Conservation (phyloP, 331 rosid species). For the Dryas integrifolia region DNA sequence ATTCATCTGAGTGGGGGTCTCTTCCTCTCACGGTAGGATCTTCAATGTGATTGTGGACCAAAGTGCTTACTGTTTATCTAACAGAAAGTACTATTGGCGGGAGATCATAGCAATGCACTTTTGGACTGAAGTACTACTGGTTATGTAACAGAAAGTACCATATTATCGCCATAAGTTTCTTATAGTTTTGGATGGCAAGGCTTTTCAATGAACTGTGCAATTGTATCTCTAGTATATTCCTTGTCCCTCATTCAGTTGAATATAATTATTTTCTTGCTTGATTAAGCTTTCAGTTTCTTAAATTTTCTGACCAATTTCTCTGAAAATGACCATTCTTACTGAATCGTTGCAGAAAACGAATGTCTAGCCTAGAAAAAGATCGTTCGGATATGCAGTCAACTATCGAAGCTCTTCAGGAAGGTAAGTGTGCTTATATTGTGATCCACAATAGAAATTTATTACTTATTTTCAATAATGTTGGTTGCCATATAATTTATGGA, state of each 20-base stretch:
- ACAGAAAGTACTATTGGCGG: too few species aligned
- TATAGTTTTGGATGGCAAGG: too few species aligned
- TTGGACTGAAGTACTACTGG: too few species aligned
- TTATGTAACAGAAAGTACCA: too few species aligned
- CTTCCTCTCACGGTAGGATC: background rate
- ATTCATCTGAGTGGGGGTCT: background rate
- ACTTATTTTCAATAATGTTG: constrained; percentile 9
- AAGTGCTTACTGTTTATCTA: background rate
- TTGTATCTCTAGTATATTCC: too few species aligned
- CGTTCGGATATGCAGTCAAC: constrained; percentile 83
- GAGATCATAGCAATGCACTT: too few species aligned
- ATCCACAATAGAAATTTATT: background rate
- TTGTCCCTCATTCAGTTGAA: background rate
- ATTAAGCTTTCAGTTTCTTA: background rate
- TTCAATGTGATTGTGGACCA: background rate
- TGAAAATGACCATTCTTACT: constrained; percentile 18
- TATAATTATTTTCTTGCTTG: background rate
- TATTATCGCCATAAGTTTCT: too few species aligned
- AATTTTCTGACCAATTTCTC: background rate
- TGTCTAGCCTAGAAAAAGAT: constrained; percentile 81
- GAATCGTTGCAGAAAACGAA: constrained; percentile 64
- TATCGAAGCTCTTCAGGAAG: constrained; percentile 85
- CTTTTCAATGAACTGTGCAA: too few species aligned
- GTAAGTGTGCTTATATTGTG: constrained; percentile 31
- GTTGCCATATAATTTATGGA: background rate